Evolutionary conservation across 257 asterid species (phyloP).

Genomic region (Schizonepeta tenuifolia): DNA sequence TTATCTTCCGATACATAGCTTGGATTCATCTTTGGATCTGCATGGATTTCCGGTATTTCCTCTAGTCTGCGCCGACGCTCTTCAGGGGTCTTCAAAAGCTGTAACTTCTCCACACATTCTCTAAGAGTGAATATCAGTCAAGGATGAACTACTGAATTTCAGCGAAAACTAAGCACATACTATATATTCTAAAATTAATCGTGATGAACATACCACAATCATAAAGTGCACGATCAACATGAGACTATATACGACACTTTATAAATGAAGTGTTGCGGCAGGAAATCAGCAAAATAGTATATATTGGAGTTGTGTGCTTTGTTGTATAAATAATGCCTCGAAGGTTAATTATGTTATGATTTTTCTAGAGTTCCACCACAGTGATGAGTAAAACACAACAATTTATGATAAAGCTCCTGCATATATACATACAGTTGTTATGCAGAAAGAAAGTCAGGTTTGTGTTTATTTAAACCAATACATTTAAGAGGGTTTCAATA

Average conservation of each 20-base stretch:
- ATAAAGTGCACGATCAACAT: constrained; percentile 7
- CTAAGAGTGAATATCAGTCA: constrained; percentile 83
- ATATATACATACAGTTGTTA: background rate
- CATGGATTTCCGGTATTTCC: constrained; percentile 81
- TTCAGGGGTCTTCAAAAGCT: constrained; percentile 89
- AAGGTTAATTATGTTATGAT: background rate
- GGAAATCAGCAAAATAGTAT: background rate
- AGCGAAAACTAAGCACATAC: background rate
- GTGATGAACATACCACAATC: constrained; percentile 13
- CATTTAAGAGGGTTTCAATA: background rate
- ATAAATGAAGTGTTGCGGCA: background rate
- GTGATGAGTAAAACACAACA: constrained; percentile 1
- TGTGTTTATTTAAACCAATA: background rate
- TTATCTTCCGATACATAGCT: constrained; percentile 82
- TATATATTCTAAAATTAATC: background rate
- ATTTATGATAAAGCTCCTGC: constrained; percentile 4
- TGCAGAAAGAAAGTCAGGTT: background rate
- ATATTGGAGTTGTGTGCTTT: background rate
- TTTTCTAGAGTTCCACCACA: constrained; percentile 13
- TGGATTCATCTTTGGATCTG: constrained; percentile 98
- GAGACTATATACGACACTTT: background rate
- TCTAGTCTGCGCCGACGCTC: constrained; percentile 91
- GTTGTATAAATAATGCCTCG: background rate
- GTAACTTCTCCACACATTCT: constrained; percentile 96
- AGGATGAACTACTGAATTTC: constrained; percentile 43